phyloP scores from a whole-genome alignment of 1,284 basidiomycete genomes.

The Bondarzewia mesenterica region DNA sequence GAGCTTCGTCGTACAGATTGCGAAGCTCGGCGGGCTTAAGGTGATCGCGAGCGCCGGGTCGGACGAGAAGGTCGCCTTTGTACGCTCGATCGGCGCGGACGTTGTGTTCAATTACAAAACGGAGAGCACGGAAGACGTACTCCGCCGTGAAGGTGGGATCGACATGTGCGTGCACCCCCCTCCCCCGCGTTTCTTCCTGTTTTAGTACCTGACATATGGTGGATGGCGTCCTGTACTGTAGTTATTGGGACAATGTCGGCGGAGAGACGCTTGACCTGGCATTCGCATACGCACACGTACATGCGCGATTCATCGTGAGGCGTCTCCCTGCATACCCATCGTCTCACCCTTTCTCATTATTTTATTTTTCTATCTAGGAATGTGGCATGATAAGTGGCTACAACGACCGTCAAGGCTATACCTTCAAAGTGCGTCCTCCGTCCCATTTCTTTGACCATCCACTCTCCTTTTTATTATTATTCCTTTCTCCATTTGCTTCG shows the following conservation, averaged over 20 bases:
- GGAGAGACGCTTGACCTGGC: slow-evolving; percentile 58
- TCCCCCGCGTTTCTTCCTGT: not conserved
- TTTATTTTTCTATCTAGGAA: slow-evolving; percentile 8
- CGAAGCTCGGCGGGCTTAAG: slow-evolving; percentile 1
- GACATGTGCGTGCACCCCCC: not conserved
- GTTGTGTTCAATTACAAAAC: not conserved
- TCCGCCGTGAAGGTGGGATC: not conserved
- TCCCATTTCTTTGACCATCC: too few relatives aligned
- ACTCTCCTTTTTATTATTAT: too few relatives aligned
- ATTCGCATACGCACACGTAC: slow-evolving; percentile 37
- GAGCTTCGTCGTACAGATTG: slow-evolving; percentile 5
- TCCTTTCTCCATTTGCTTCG: too few relatives aligned
- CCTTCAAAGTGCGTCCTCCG: not conserved
- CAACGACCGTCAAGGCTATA: not conserved
- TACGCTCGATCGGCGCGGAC: not conserved
- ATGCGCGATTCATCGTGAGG: slow-evolving; percentile 42
- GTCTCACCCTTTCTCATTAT: not conserved
- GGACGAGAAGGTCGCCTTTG: not conserved
- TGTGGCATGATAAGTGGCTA: not conserved
- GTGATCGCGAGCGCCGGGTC: not conserved
- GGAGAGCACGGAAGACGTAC: not conserved
- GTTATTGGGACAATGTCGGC: slow-evolving; percentile 53
- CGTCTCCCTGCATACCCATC: not conserved
- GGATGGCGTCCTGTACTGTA: slow-evolving; percentile 18
- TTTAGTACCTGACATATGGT: not conserved